Evolutionary conservation across 352 stramenopile species (phyloP).

Genomic region (Globisporangium nunn): DNA sequence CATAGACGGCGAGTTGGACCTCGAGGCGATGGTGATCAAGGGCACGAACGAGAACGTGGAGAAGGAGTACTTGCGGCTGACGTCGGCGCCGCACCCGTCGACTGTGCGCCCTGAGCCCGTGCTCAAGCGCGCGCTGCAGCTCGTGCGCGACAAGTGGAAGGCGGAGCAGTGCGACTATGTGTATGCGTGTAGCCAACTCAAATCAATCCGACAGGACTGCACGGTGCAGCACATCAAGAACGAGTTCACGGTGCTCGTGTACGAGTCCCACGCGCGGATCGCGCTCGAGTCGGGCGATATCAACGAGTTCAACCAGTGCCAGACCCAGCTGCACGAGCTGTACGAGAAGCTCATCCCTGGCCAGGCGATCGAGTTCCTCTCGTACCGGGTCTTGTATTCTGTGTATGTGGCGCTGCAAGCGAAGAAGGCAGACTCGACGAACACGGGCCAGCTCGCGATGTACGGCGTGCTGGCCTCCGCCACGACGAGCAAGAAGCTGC

Average conservation of each 20-base stretch:
- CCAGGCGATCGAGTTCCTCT: constrained; percentile 77
- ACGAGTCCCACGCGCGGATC: constrained; percentile 96
- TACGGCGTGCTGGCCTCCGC: constrained; percentile 68
- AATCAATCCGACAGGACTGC: constrained; percentile 98
- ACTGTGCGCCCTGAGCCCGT: constrained; percentile 93
- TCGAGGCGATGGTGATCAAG: constrained; percentile 89
- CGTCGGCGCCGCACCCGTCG: constrained; percentile 90
- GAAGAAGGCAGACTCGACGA: constrained; percentile 74
- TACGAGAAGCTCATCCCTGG: constrained; percentile 77
- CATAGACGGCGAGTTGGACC: constrained; percentile 69
- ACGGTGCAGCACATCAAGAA: constrained; percentile 97
- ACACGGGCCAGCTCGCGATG: constrained; percentile 81
- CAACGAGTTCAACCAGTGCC: constrained; percentile 95
- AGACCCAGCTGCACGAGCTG: constrained; percentile 85
- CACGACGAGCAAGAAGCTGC: constrained; percentile 28
- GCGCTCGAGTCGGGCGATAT: constrained; percentile 94
- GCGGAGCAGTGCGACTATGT: constrained; percentile 86
- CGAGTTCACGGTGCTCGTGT: constrained; percentile 95
- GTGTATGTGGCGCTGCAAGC: constrained; percentile 86
- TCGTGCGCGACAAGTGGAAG: constrained; percentile 87
- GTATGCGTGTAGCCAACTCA: constrained; percentile 97
- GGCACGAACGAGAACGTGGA: constrained; percentile 94
- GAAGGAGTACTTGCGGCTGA: constrained; percentile 98
- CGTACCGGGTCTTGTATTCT: constrained; percentile 87
- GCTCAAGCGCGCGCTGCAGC: constrained; percentile 83